A percentile compares a stretch with the other conserved stretches of the same genome.
These are phyloP conservation scores for Phaeosphaeriaceae sp. DNA, from an alignment of 2,329 filamentous ascomycete species.

Conservation along the genomic window DNA sequence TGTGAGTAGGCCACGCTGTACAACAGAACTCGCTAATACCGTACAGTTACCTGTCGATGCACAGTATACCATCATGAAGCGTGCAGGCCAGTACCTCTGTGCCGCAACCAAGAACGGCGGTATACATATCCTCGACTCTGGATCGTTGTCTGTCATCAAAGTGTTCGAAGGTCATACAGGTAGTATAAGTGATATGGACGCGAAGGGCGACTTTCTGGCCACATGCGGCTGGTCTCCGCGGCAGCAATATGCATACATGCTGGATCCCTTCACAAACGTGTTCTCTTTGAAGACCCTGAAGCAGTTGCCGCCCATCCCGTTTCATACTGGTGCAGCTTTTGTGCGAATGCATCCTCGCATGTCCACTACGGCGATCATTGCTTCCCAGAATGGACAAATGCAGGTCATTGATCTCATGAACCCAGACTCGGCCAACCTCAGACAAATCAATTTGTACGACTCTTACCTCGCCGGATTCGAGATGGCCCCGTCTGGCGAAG, in stretches of 20 bases:
- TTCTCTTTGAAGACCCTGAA: constrained; percentile 92
- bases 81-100: constrained; percentile 84
- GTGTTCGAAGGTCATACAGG: constrained; percentile 90
- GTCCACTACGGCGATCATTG: constrained; percentile 92
- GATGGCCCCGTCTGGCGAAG: constrained; percentile 86
- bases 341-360: constrained; percentile 96
- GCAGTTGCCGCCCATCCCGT: constrained; percentile 89
- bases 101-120: constrained; percentile 83
- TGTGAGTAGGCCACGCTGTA: constrained; percentile 22
- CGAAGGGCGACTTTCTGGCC: constrained; percentile 90
- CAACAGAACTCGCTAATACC: constrained; percentile 37
- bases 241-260: constrained; percentile 78
- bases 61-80: constrained; percentile 91
- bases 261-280: constrained; percentile 92
- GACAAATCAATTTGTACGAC: constrained; percentile 77
- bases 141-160: constrained; percentile 79
- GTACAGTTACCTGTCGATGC: constrained; percentile 71
- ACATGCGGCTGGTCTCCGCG: constrained; percentile 93
- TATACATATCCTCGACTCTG: constrained; percentile 85
- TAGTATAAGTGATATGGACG: constrained; percentile 95
- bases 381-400: constrained; percentile 90
- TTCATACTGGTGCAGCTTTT: constrained; percentile 88
- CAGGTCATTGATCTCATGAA: constrained; percentile 97
- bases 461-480: constrained; percentile 81
- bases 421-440: constrained; percentile 83